phyloP scores from a whole-genome alignment of 345 rosid species.

The Lenwebbia sp. region DNA sequence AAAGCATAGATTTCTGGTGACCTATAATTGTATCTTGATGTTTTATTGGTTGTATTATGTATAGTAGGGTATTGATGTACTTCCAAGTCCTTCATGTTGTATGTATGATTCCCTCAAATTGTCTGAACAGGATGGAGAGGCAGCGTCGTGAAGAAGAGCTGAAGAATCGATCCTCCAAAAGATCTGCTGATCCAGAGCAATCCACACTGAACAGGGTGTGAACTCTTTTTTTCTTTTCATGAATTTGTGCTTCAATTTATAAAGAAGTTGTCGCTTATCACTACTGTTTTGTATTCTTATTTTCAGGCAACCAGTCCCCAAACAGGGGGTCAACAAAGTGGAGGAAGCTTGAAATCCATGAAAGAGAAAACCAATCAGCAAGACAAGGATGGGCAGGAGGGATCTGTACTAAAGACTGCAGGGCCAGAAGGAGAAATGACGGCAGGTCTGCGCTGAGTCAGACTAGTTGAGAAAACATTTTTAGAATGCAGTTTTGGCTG shows the following conservation, averaged over 20 bases:
- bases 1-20: neutral
- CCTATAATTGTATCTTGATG: neutral
- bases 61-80: neutral
- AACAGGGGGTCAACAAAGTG: slow-evolving; percentile 50
- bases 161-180: slow-evolving; percentile 72
- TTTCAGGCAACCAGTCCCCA: slow-evolving; percentile 91
- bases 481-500: neutral
- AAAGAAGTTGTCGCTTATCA: neutral
- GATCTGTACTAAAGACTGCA: slow-evolving; percentile 50
- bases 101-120: neutral
- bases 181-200: slow-evolving; percentile 75
- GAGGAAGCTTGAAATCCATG: slow-evolving; percentile 73
- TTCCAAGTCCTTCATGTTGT: neutral
- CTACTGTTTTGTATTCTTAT: neutral
- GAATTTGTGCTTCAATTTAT: neutral
- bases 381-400: slow-evolving; percentile 58
- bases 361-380: slow-evolving; percentile 50
- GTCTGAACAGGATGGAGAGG: slow-evolving; percentile 71
- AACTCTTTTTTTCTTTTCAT: neutral
- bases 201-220: slow-evolving; percentile 62
- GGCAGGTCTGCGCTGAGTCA: slow-evolving; percentile 48
- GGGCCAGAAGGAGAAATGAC: slow-evolving; percentile 26
- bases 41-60: neutral
- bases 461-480: neutral
- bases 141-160: slow-evolving; percentile 95